Evolutionary conservation across 768 basidiomycete genomes (phyloP), one percentile per base, ranked within the genome.

Genomic region (Gloeostereum incarnatum): DNA sequence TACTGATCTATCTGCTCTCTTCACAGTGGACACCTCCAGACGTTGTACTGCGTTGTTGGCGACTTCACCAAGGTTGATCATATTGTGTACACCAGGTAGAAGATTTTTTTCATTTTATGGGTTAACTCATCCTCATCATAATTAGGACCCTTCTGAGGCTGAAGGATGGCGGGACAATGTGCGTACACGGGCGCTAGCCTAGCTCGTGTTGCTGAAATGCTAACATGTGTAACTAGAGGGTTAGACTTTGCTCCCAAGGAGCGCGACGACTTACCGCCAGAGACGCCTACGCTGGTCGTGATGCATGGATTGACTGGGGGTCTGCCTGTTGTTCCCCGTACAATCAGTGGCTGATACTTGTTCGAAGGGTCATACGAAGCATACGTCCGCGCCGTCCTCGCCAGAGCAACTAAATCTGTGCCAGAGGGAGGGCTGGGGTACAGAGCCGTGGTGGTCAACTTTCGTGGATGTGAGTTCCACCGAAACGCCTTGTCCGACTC

Each of bases 391-490:
- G 79, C 85, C 20, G 70, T 96, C 32, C 64, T 98, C 3, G 71
- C 74, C 35, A 81, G 76, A 42, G 82, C 81, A 10, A 81, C 81
- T 54, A 67, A 68, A 20, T 71, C 85, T 19, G 69, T 78, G 5
- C 69, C 72, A 29, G 66, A 84, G 49, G 89, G 87, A n/a, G 94
- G 93, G 2, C 63, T 94, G 38, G 91, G 92, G 11, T 94, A 87
- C 58, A 72, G 96, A 41, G 93, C 75, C 4, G 81, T 85, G 9
- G 90, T 97, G 6, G 73, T 93, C 54, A 96, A 94, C 61, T 93
- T 85, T 60, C 75, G 93, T 49, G 92, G 91, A 53, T 94, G 91
- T 86, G 50, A 52, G 82, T 72, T 22, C 13, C 26, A 9, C 27
- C 18, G 16, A 33, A 11, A 11, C 35, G 8, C 30, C 32, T 17